Conservation (phyloP, 1,284 basidiomycete genomes). For the Ceratobasidium sp. region DNA sequence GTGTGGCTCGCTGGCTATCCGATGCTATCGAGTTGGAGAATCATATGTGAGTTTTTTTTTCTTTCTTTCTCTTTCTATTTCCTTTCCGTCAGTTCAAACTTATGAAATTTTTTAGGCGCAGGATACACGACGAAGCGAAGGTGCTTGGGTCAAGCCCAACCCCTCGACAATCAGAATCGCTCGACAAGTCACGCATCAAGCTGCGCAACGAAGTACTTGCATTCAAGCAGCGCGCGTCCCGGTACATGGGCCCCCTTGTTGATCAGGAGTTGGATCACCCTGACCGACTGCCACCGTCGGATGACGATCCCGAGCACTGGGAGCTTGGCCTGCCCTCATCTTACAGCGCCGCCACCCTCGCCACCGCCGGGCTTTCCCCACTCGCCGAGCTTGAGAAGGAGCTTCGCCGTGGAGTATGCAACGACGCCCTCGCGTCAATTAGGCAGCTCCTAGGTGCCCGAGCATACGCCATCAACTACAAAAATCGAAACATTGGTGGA, state of each 20-base stretch:
- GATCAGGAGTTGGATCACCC: conserved; percentile 21
- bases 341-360: background rate
- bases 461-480: background rate
- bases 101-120: background rate
- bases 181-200: background rate
- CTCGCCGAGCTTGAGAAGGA: background rate
- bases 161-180: background rate
- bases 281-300: background rate
- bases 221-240: background rate
- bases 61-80: background rate
- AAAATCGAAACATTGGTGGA: background rate
- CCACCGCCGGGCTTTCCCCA: background rate
- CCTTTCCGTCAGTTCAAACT: background rate
- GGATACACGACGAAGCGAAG: background rate
- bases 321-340: conserved; percentile 23
- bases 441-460: background rate
- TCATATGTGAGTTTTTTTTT: conserved; percentile 2
- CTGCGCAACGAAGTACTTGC: background rate
- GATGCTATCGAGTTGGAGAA: conserved; percentile 25
- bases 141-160: background rate
- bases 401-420: background rate
- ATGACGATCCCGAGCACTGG: conserved; percentile 17
- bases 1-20: conserved; percentile 21
- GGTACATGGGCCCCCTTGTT: background rate
- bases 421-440: background rate